A percentile compares a stretch with the other conserved stretches of the same genome.
These are phyloP conservation scores for Hemisphaericaspora subhashii DNA, from an alignment of 1,139 yeast species.

Conservation along the genomic window DNA sequence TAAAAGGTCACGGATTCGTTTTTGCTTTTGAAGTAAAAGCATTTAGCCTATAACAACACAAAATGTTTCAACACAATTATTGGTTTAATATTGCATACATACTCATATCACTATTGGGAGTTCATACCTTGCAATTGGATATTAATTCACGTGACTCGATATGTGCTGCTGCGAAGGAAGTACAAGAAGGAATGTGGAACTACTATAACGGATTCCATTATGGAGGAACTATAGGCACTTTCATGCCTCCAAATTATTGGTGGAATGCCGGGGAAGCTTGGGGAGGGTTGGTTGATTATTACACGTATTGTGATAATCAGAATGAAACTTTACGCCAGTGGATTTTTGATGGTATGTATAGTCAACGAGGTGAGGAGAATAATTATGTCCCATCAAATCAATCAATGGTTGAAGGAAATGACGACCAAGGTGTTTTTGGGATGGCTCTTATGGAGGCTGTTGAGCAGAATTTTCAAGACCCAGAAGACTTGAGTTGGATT, in stretches of 20 bases:
- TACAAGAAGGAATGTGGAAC: conserved; percentile 55
- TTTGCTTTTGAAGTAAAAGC: too few species aligned
- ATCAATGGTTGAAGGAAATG: conserved; percentile 66
- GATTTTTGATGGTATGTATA: conserved; percentile 44
- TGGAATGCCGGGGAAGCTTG: conserved; percentile 73
- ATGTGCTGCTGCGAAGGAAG: conserved; percentile 52
- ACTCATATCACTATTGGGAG: too few species aligned
- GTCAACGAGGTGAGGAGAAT: conserved; percentile 52
- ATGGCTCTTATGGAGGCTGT: conserved; percentile 60
- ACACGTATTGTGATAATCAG: conserved; percentile 44
- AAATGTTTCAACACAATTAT: too few species aligned
- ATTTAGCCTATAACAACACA: too few species aligned
- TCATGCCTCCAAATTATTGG: conserved; percentile 63
- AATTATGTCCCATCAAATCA: conserved; percentile 61
- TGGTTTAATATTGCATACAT: too few species aligned
- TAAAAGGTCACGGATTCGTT: too few species aligned
- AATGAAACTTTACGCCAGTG: conserved; percentile 41
- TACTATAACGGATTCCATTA: conserved; percentile 54
- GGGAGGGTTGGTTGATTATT: conserved; percentile 59
- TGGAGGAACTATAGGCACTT: conserved; percentile 65
- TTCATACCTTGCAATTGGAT: conserved; percentile 22
- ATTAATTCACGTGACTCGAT: conserved; percentile 30
- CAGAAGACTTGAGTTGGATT: conserved; percentile 60
- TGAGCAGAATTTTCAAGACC: conserved; percentile 57
- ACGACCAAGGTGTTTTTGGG: conserved; percentile 75